Evolutionary conservation across 1,139 yeast genomes (phyloP), one percentile per base, ranked within the genome.

Genomic region (Trichomonascaceae sp.): DNA sequence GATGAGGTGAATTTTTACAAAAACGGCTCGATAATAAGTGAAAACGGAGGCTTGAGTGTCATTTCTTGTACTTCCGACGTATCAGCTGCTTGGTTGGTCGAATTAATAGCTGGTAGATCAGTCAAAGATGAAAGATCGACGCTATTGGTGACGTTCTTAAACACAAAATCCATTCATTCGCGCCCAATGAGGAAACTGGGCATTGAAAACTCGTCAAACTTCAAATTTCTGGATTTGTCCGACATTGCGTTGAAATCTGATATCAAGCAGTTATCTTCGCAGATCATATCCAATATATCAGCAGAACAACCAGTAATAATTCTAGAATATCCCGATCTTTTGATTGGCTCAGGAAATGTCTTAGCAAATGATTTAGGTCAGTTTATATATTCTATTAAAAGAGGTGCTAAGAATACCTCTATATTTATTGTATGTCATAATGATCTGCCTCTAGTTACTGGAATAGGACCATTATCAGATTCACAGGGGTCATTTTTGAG

Each of bases 51-150:
- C 65, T 63, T 82, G 43, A 73, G 80, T 1, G 63, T 81, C 1
- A 70, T 86, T 1, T 76, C 87, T 0, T 79, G 84, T 57, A 73
- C 76, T 1, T 80, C 78, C 57, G 85, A 87, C 0, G 84, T 89
- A 0, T 76, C 82, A 18, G 84, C 95, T 1, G 66, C 80, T 4
- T 87, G 95, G 95, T 70, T 87, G 38, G 65, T 80, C 6, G 77
- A 68, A 54, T 64, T 71, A 3, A 57, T 76, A 7, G 60, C 73
- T 12, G 77, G 73, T 53, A 48, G 60, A 44, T 12, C 49, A 13
- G 48, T 10, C 17, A 30, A 38, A 18, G 30, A 24, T 17, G 39
- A 39, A 2, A 38, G 30, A 18, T 53, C 48, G 20, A 57, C 55
- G 4, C 27, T 57, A 15, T 51, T 62, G n/a, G 57, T 61, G 27